Evolutionary conservation across 768 basidiomycete genomes (phyloP), one percentile per base, ranked within the genome.

Genomic region (Exsudoporus frostii): DNA sequence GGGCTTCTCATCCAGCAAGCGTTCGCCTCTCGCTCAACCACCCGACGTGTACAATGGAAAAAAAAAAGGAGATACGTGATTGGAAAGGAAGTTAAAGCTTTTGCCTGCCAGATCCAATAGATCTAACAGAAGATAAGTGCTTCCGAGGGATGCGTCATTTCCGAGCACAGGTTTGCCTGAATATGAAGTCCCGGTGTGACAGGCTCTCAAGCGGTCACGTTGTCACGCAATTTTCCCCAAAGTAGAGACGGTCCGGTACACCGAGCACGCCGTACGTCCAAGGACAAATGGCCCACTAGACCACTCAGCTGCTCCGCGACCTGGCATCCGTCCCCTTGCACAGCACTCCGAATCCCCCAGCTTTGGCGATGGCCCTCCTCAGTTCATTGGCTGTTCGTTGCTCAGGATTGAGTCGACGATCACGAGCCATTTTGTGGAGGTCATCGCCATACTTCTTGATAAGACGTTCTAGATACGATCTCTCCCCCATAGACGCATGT

Each of bases 311-410:
- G 58, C 17, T 19, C 53, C 53, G 59, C 5, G 24, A 61, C 29
- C 19, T 13, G 2, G 29, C 22, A 34, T 5, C 53, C 49, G 55
- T 48, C 2, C 41, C 19, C 42, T 29, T 50, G 29, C 53, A 49
- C 45, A 77, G 57, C 57, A 47, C 57, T 39, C 50, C 71, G 51
- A 80, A 63, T 19, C 74, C 74, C 13, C 82, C 80, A 32, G 83
- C 82, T 64, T 79, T 82, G 57, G 68, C 72, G 55, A 90, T 72
- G 29, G 82, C 86, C 65, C 83, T 76, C 62, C 68, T 74, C 63
- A 98, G 68, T 73, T 92, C 84, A 17, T 90, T 94, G 30, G 76
- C 79, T 2, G 93, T 97, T 65, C 86, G 81, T 73, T 98, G 96
- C 69, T 85, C 86, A 15, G 80, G 72, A 68, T 98, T 98, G 53